These are phyloP conservation scores for Boletales sp. DNA, from an alignment of 768 basidiomycete species.

Conservation along the genomic window DNA sequence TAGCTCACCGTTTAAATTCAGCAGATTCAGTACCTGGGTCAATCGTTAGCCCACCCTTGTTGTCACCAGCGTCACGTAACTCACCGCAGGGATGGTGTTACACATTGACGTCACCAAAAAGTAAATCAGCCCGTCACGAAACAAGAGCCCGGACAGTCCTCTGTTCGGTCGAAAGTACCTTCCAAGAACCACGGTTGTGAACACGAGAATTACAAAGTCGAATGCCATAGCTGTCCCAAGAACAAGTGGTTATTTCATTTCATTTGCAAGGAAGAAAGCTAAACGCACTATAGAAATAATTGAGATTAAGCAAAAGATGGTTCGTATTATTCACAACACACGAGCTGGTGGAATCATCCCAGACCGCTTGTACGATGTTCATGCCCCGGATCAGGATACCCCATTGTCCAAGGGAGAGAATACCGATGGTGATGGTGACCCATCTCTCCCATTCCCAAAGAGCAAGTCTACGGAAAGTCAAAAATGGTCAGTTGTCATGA, in stretches of 20 bases:
- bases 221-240: constrained; percentile 58
- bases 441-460: constrained; percentile 60
- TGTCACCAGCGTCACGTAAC: constrained; percentile 15
- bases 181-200: constrained; percentile 52
- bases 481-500: constrained; percentile 13
- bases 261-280: neutral
- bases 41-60: neutral
- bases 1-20: constrained; percentile 24
- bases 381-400: constrained; percentile 64
- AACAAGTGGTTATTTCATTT: neutral
- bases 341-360: constrained; percentile 37
- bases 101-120: constrained; percentile 63
- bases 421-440: constrained; percentile 48
- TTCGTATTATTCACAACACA: constrained; percentile 55
- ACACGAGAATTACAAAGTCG: constrained; percentile 56
- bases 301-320: constrained; percentile 55
- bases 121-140: constrained; percentile 70
- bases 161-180: constrained; percentile 46
- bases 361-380: constrained; percentile 57
- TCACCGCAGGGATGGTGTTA: constrained; percentile 65
- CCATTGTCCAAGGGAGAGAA: constrained; percentile 63
- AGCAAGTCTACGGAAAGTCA: constrained; percentile 48
- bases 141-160: constrained; percentile 62
- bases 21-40: constrained; percentile 21
- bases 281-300: constrained; percentile 67